phyloP scores from a whole-genome alignment of 345 rosid genomes.

The Adansonia digitata region DNA sequence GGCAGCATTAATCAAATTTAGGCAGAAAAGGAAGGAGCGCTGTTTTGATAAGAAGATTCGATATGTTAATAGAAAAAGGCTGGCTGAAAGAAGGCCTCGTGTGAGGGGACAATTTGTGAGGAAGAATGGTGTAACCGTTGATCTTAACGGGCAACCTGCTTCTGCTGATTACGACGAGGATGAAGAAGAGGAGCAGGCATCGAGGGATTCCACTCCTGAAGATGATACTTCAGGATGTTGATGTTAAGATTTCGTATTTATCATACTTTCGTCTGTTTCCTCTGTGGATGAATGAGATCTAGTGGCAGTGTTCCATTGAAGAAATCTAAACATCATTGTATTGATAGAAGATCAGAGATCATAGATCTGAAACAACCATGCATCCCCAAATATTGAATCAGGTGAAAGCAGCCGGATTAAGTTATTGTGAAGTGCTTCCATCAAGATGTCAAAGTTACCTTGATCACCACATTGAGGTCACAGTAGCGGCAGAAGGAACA shows the following conservation, averaged over 20 bases:
- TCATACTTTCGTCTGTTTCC: not conserved
- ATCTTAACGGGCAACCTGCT: slow-evolving; percentile 79
- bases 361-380: not conserved
- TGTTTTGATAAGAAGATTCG: slow-evolving; percentile 96
- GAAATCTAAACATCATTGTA: slow-evolving; percentile 9
- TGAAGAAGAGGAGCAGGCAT: slow-evolving; percentile 63
- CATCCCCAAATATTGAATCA: not conserved
- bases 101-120: slow-evolving; percentile 96
- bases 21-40: slow-evolving; percentile 90
- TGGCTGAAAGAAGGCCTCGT: slow-evolving; percentile 98
- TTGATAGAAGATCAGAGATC: not conserved
- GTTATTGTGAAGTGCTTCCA: too few species aligned
- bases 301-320: slow-evolving; percentile 1
- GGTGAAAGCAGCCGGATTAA: slow-evolving; percentile 8
- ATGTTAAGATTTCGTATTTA: slow-evolving; percentile 2
- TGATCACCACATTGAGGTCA: not conserved
- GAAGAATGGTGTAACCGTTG: slow-evolving; percentile 80
- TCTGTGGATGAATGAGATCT: not conserved
- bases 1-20: slow-evolving; percentile 83
- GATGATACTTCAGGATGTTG: slow-evolving; percentile 44
- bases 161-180: slow-evolving; percentile 67
- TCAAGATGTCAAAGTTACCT: not conserved
- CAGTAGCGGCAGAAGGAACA: not conserved
- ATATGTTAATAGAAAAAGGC: slow-evolving; percentile 82
- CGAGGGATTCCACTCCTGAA: slow-evolving; percentile 58